These are phyloP conservation scores for Zygosaccharomyces sapae DNA, from an alignment of 1,139 yeast species.

Conservation along the genomic window DNA sequence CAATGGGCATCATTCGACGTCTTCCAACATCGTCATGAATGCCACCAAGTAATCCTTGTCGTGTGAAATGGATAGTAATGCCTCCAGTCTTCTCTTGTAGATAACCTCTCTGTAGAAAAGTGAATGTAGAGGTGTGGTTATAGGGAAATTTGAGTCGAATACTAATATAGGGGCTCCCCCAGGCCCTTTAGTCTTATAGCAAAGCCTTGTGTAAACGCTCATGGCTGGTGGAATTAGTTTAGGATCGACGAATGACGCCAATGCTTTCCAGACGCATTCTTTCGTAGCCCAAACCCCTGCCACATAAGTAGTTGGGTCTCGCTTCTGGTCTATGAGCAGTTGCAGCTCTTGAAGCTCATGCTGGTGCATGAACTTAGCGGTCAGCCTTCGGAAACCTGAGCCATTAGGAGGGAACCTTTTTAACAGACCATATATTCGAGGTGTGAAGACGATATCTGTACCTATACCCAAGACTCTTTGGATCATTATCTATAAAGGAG, in stretches of 20 bases:
- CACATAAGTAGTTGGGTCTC: slow-evolving; percentile 15
- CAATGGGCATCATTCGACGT: neutral
- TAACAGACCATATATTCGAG: slow-evolving; percentile 25
- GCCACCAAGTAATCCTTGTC: slow-evolving; percentile 31
- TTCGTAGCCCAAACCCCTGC: slow-evolving; percentile 37
- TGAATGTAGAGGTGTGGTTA: slow-evolving; percentile 4
- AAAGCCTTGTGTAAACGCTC: slow-evolving; percentile 27
- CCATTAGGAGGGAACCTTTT: slow-evolving; percentile 14
- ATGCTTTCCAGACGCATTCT: slow-evolving; percentile 30
- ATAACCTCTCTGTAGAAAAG: slow-evolving; percentile 19
- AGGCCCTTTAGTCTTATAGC: slow-evolving; percentile 21
- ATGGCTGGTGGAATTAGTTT: slow-evolving; percentile 29
- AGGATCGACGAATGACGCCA: slow-evolving; percentile 17
- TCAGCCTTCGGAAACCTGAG: slow-evolving; percentile 14
- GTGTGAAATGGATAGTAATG: slow-evolving; percentile 31
- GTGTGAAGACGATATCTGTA: slow-evolving; percentile 32
- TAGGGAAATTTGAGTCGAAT: slow-evolving; percentile 15
- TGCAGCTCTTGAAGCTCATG: slow-evolving; percentile 13
- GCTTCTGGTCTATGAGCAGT: neutral
- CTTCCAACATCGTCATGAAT: slow-evolving; percentile 9
- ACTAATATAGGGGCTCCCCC: slow-evolving; percentile 24
- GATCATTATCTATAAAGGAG: neutral
- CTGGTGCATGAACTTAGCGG: slow-evolving; percentile 32
- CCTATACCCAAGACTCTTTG: slow-evolving; percentile 28
- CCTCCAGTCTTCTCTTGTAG: slow-evolving; percentile 8